These are phyloP conservation scores for Orbilia javanica DNA, from an alignment of 2,329 filamentous ascomycete species.

Conservation along the genomic window DNA sequence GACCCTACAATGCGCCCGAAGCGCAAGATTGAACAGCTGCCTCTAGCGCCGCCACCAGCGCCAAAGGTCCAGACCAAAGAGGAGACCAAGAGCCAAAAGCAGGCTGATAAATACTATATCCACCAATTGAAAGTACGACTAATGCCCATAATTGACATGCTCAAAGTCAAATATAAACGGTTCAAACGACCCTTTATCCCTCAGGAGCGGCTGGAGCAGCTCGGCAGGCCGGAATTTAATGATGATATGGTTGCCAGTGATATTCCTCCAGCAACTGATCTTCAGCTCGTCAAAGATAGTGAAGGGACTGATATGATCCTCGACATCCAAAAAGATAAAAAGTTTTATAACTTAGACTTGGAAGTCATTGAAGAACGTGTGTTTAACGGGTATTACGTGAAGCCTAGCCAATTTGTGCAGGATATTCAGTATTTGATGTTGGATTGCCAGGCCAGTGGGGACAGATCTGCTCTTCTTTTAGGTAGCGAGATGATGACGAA, in stretches of 20 bases:
- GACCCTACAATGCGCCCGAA: slow-evolving; percentile 88
- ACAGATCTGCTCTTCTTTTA: slow-evolving; percentile 83
- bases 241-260: slow-evolving; percentile 71
- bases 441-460: slow-evolving; percentile 84
- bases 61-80: slow-evolving; percentile 78
- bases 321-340: slow-evolving; percentile 81
- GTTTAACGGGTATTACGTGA: slow-evolving; percentile 94
- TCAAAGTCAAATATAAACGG: slow-evolving; percentile 88
- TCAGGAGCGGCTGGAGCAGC: slow-evolving; percentile 59
- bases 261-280: slow-evolving; percentile 68
- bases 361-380: slow-evolving; percentile 95
- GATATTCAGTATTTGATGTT: slow-evolving; percentile 88
- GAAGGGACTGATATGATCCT: slow-evolving; percentile 81
- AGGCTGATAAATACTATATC: slow-evolving; percentile 83
- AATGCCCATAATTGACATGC: slow-evolving; percentile 96
- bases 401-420: slow-evolving; percentile 86
- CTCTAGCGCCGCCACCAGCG: slow-evolving; percentile 78
- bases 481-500: slow-evolving; percentile 93
- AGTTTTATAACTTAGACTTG: slow-evolving; percentile 94
- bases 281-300: slow-evolving; percentile 78
- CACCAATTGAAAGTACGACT: slow-evolving; percentile 90
- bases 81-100: slow-evolving; percentile 82
- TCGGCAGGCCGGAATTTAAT: slow-evolving; percentile 56
- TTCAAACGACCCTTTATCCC: slow-evolving; percentile 84
- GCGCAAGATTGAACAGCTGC: slow-evolving; percentile 81